Base-by-base conservation (phyloP, 1,284 basidiomycete genomes). In the Polyporus tsugae region DNA sequence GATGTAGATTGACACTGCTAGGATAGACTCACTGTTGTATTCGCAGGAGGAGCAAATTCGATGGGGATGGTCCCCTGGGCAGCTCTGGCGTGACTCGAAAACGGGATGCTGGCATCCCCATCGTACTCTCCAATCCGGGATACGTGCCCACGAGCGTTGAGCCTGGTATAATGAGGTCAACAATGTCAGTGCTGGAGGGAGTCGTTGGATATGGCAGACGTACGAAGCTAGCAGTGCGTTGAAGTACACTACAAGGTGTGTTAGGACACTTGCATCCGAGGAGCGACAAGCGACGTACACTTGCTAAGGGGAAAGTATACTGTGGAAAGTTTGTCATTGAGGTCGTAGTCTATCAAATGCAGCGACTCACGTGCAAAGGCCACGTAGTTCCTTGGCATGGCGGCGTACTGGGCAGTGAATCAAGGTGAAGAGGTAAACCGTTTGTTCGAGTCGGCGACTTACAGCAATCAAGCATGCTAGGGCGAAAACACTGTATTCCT, bases 181-280 rank as follows among this genome's bases (percentile, higher is more conserved):
- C 6, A 46, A 13, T 3, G 52, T n/a, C 33, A 22, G 11, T 10
- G 46, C 46, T 10, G n/a, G n/a, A 46, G 22, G 44, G 19, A n/a
- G 44, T n/a, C n/a, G n/a, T n/a, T 22, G 25, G 19, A 25, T n/a
- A 13, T 7, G n/a, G 52, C 52, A 55, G 33, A 64, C 63, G 33
- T 46, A 64, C 63, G 64, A 42, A 6, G 64, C 58, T 13, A 65
- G 19, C 17, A 65, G 58, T 0, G 44, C 58, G 58, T 65, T 65
- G 35, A 57, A 60, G 39, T 65, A 65, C 13, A 65, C 63, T 65
- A 33, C 11, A 3, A n/a, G 52, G 29, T 35, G 33, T 10, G 29
- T 55, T 19, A 55, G 29, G 13, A 15, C 13, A 10, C 5, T 5
- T 35, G 29, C 15, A 53, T 53, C 10, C 5, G 52, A 6, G 17